Evolutionary conservation across 2,329 filamentous ascomycete species (phyloP).

Genomic region (Elsinoe batatas): DNA sequence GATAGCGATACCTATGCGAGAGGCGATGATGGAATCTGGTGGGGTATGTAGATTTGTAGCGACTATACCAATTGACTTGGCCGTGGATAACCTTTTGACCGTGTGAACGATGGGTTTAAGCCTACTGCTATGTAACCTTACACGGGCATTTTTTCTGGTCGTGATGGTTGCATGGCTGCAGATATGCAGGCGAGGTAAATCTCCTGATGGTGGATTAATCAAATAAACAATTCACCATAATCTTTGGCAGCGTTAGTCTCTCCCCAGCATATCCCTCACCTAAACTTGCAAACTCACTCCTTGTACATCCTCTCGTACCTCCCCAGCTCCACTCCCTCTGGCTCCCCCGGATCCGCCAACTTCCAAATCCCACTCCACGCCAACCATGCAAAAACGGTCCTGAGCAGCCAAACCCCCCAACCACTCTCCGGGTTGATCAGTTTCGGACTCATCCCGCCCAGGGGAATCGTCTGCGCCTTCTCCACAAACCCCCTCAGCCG

Average conservation of each 20-base stretch:
- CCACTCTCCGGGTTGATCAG: conserved; percentile 19
- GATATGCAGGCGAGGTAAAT: too few species aligned
- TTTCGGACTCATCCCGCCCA: conserved; percentile 19
- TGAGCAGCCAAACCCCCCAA: conserved; percentile 20
- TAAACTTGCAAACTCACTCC: not conserved
- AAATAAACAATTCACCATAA: too few species aligned
- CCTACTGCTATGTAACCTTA: not conserved
- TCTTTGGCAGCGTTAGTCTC: too few species aligned
- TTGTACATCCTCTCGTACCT: conserved; percentile 12
- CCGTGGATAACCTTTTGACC: not conserved
- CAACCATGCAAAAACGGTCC: conserved; percentile 18
- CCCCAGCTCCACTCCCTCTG: conserved; percentile 8
- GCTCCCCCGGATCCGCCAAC: conserved; percentile 4
- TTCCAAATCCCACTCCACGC: conserved; percentile 12
- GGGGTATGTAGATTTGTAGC: not conserved
- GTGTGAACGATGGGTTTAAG: not conserved
- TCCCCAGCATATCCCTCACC: not conserved
- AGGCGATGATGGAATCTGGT: not conserved
- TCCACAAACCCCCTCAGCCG: conserved; percentile 19
- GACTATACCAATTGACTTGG: not conserved
- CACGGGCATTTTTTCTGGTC: not conserved
- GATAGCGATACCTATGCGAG: too few species aligned
- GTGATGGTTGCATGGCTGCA: too few species aligned
- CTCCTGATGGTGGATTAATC: too few species aligned
- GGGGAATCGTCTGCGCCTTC: conserved; percentile 23